Evolutionary conservation across 1,284 basidiomycete genomes (phyloP).

Genomic region (Cryptococcus depauperatus): DNA sequence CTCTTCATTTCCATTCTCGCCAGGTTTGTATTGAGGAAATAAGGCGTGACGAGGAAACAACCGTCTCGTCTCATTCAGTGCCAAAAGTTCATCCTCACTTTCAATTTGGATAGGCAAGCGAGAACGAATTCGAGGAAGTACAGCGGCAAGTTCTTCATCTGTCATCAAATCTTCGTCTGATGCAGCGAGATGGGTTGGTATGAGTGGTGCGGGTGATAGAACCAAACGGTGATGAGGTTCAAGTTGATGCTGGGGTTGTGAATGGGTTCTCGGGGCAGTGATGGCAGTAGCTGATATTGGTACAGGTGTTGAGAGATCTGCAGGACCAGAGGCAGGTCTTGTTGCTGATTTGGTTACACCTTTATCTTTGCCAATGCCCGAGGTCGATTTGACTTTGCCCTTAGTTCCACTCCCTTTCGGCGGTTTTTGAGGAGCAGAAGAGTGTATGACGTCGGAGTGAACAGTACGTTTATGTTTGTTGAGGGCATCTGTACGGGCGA

Average conservation of each 20-base stretch:
- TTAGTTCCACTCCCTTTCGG: neutral
- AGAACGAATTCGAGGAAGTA: neutral
- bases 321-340: neutral
- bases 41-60: neutral
- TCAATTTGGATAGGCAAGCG: neutral
- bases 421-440: neutral
- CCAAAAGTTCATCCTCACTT: neutral
- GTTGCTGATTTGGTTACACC: neutral
- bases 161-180: neutral
- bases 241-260: neutral
- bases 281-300: too few species aligned
- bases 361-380: neutral
- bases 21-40: neutral
- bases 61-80: neutral
- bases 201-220: neutral
- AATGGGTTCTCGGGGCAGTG: neutral
- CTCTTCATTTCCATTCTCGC: neutral
- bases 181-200: neutral
- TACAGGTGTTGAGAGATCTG: neutral
- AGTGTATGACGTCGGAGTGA: neutral
- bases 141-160: neutral
- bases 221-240: neutral
- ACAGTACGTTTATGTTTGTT: slow-evolving; percentile 4
- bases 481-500: slow-evolving; percentile 5
- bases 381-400: neutral